These are phyloP conservation scores for Exophiala alcalophila DNA, from an alignment of 2,329 filamentous ascomycete genomes.

Conservation along the genomic window DNA sequence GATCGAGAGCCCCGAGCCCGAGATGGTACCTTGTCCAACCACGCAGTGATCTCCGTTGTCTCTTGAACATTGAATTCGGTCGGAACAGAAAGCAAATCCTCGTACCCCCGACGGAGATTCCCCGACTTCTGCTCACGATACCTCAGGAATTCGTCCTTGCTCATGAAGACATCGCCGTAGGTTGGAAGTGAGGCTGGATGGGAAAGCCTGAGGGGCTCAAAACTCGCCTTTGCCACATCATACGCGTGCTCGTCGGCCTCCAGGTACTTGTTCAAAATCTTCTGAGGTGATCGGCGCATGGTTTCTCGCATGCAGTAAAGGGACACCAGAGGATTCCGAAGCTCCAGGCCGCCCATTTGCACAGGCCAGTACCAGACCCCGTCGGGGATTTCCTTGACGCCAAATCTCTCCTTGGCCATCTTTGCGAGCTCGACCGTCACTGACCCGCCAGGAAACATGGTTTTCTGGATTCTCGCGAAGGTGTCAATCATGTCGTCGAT, in stretches of 20 bases:
- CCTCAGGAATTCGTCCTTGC: conserved; percentile 40
- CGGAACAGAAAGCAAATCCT: conserved; percentile 35
- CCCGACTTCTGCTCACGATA: conserved; percentile 38
- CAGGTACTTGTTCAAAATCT: conserved; percentile 35
- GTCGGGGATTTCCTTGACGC: conserved; percentile 47
- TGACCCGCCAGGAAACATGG: conserved; percentile 48
- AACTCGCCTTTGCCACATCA: conserved; percentile 5
- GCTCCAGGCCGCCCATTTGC: conserved; percentile 50
- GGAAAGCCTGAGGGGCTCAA: background rate
- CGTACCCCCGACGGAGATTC: conserved; percentile 35
- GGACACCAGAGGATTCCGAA: conserved; percentile 51
- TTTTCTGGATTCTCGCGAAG: conserved; percentile 51
- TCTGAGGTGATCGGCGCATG: conserved; percentile 38
- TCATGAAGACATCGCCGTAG: conserved; percentile 35
- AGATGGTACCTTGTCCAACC: conserved; percentile 15
- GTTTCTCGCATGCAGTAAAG: conserved; percentile 48
- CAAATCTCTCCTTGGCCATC: conserved; percentile 53
- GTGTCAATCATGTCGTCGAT: conserved; percentile 55
- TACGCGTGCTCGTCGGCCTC: conserved; percentile 45
- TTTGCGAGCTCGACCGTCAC: conserved; percentile 57
- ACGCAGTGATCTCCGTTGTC: conserved; percentile 32
- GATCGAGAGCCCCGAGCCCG: conserved; percentile 1
- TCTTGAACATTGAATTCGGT: conserved; percentile 34
- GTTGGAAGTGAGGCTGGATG: background rate
- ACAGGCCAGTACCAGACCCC: conserved; percentile 54